A percentile compares a stretch with the other conserved stretches of the same genome.
Conservation (phyloP, 306 rosid species). For the Quercus alba region DNA sequence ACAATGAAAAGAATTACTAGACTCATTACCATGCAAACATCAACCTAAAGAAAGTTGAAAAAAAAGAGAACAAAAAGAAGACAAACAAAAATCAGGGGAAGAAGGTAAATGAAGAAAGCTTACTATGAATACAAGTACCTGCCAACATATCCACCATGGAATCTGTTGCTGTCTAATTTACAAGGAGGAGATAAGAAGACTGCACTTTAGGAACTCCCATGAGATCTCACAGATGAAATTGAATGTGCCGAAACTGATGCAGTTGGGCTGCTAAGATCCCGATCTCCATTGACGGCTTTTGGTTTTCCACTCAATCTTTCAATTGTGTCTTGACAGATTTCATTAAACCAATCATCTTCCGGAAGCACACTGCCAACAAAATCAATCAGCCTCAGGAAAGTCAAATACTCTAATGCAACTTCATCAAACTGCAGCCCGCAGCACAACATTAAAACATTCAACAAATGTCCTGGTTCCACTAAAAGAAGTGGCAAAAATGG, state of each 20-base stretch:
- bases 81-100: background rate
- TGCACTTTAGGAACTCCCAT: slow-evolving; percentile 63
- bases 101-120: background rate
- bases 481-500: too few relatives aligned
- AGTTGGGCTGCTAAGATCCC: slow-evolving; percentile 89
- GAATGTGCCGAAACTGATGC: slow-evolving; percentile 98
- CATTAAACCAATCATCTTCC: slow-evolving; percentile 94
- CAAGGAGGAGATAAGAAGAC: slow-evolving; percentile 31
- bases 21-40: slow-evolving; percentile 21
- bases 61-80: background rate
- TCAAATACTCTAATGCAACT: background rate
- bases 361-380: slow-evolving; percentile 63
- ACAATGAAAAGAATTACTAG: slow-evolving; percentile 13
- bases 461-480: too few relatives aligned
- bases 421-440: too few relatives aligned
- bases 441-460: too few relatives aligned
- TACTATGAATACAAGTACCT: slow-evolving; percentile 23
- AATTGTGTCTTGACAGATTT: slow-evolving; percentile 77
- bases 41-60: slow-evolving; percentile 27
- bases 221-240: slow-evolving; percentile 89
- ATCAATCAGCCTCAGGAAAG: slow-evolving; percentile 1
- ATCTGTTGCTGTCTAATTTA: slow-evolving; percentile 31
- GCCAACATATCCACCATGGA: slow-evolving; percentile 12
- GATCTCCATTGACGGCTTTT: slow-evolving; percentile 72
- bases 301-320: slow-evolving; percentile 93